A percentile compares a stretch with the other conserved stretches of the same genome.
Conservation (phyloP, 495 filamentous ascomycete genomes). For the Monascus purpureus region DNA sequence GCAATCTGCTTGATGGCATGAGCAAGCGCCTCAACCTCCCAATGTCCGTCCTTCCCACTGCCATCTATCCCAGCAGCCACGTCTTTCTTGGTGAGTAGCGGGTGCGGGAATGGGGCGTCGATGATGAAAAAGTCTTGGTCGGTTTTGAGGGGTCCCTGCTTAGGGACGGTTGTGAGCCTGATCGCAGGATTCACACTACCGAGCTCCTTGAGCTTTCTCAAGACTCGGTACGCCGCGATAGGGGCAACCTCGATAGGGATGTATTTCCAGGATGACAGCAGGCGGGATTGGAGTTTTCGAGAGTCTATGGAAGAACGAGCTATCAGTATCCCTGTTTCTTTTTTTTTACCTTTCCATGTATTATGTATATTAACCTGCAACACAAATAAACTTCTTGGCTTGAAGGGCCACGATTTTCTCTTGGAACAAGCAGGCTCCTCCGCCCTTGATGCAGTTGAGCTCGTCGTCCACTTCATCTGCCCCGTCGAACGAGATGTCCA, state of each 20-base stretch:
- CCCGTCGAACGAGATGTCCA: slow-evolving; percentile 87
- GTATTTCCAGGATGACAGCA: slow-evolving; percentile 68
- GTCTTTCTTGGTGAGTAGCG: slow-evolving; percentile 51
- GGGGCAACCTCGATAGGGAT: slow-evolving; percentile 92
- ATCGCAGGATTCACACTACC: slow-evolving; percentile 56
- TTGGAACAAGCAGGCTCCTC: slow-evolving; percentile 92
- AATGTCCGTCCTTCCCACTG: slow-evolving; percentile 40
- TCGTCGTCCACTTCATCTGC: slow-evolving; percentile 95
- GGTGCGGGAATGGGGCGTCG: slow-evolving; percentile 74
- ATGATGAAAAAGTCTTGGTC: slow-evolving; percentile 92
- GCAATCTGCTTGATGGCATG: slow-evolving; percentile 62
- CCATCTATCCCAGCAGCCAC: slow-evolving; percentile 32
- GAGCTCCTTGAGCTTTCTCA: slow-evolving; percentile 49
- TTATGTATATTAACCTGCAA: slow-evolving; percentile 49
- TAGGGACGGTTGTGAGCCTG: slow-evolving; percentile 49
- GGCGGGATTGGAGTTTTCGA: slow-evolving; percentile 64
- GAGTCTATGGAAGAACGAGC: no score
- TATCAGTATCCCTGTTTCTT: no score
- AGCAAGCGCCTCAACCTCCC: slow-evolving; percentile 66
- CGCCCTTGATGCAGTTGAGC: slow-evolving; percentile 94
- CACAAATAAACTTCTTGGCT: slow-evolving; percentile 81
- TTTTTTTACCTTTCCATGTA: not conserved
- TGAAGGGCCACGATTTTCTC: slow-evolving; percentile 88
- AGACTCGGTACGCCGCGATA: slow-evolving; percentile 56
- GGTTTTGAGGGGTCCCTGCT: slow-evolving; percentile 74